Conservation (phyloP, 2,329 filamentous ascomycete species). For the Ramichloridium luteum region DNA sequence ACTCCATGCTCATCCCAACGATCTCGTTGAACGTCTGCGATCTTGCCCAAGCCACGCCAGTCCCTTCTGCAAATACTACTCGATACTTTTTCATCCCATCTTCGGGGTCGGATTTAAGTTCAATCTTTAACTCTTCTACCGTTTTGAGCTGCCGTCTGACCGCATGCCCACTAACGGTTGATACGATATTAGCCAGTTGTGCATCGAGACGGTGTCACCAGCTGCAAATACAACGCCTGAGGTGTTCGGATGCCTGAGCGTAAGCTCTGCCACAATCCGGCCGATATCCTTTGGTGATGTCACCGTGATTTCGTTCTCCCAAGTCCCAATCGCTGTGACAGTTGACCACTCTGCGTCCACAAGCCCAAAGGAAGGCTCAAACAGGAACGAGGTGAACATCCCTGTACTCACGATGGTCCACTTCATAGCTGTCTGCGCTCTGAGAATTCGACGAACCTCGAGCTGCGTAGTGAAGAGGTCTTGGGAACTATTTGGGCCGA, state of each 20-base stretch:
- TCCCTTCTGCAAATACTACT: constrained; percentile 46
- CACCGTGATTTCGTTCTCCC: constrained; percentile 50
- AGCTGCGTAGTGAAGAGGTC: constrained; percentile 58
- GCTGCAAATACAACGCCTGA: constrained; percentile 44
- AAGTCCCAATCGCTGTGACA: constrained; percentile 42
- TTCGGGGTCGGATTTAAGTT: constrained; percentile 36
- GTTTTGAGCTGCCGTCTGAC: constrained; percentile 43
- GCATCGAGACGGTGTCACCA: constrained; percentile 52
- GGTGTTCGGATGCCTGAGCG: constrained; percentile 30
- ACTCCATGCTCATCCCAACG: constrained; percentile 35
- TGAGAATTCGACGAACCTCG: constrained; percentile 42
- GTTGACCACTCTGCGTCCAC: constrained; percentile 35
- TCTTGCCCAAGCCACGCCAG: constrained; percentile 48
- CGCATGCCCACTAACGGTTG: constrained; percentile 28
- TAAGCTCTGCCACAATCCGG: constrained; percentile 43
- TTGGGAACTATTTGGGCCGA: constrained; percentile 47
- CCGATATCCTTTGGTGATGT: constrained; percentile 56
- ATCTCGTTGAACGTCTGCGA: constrained; percentile 41
- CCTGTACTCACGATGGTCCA: constrained; percentile 60
- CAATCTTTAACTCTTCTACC: constrained; percentile 31
- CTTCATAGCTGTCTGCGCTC: constrained; percentile 28
- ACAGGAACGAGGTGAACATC: constrained; percentile 59
- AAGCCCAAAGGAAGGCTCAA: constrained; percentile 50
- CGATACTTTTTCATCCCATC: constrained; percentile 48
- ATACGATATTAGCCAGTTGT: constrained; percentile 38